Evolutionary conservation across 345 rosid species (phyloP).

Genomic region (Lepidium didymum): DNA sequence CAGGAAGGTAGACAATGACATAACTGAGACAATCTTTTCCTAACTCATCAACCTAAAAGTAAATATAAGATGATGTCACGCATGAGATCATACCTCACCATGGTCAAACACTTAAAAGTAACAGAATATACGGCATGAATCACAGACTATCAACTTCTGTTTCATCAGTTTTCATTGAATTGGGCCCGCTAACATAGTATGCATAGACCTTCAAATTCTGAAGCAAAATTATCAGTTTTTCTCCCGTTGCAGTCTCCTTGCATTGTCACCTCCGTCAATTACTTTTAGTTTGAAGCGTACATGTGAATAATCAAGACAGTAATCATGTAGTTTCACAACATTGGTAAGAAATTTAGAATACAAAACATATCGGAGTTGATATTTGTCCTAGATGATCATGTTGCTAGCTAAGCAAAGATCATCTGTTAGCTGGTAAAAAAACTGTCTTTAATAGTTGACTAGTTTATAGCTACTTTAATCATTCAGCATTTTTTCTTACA

Average conservation of each 20-base stretch:
- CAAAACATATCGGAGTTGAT: not conserved
- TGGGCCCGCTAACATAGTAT: not conserved
- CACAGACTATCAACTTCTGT: not conserved
- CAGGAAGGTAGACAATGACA: not conserved
- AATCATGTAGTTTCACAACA: constrained; percentile 6
- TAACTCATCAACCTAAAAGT: not conserved
- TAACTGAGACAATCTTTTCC: constrained; percentile 5
- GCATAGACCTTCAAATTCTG: constrained; percentile 58
- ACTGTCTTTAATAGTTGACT: not conserved
- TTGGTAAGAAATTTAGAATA: not conserved
- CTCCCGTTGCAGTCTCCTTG: constrained; percentile 53
- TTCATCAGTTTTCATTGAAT: not conserved
- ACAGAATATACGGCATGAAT: not conserved
- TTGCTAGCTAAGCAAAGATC: not conserved
- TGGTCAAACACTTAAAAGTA: not conserved
- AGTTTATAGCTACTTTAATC: not conserved
- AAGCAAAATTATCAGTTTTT: constrained; percentile 57
- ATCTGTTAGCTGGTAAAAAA: not conserved
- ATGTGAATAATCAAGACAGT: constrained; percentile 84
- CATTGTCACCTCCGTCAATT: constrained; percentile 79
- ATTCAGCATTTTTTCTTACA: constrained; percentile 39
- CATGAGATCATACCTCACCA: not conserved
- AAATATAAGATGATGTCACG: not conserved
- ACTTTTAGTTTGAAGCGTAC: constrained; percentile 48
- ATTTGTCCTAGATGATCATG: constrained; percentile 6